phyloP scores from a whole-genome alignment of 768 basidiomycete species.

The Boletus reticulatus region DNA sequence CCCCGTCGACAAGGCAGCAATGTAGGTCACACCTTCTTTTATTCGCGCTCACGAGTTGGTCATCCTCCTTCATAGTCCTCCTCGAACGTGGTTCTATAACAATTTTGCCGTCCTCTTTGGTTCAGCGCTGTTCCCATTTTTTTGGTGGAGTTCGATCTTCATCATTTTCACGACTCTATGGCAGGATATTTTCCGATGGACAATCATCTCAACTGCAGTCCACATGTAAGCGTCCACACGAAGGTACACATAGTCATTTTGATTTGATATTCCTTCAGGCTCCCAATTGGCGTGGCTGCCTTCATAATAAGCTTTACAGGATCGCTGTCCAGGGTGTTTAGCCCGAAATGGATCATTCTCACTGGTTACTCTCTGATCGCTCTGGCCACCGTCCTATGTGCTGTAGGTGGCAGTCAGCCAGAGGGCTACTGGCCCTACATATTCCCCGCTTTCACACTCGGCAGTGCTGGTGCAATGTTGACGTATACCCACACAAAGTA shows the following conservation, averaged over 20 bases:
- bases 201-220: conserved; percentile 36
- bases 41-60: not conserved
- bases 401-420: not conserved
- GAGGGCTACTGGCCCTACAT: not conserved
- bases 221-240: conserved; percentile 33
- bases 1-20: conserved; percentile 39
- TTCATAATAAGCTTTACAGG: conserved; percentile 40
- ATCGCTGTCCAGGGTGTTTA: conserved; percentile 34
- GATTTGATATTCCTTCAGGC: conserved; percentile 21
- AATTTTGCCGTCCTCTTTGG: conserved; percentile 41
- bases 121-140: conserved; percentile 36
- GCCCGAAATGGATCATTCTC: conserved; percentile 46
- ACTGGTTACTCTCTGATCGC: conserved; percentile 38
- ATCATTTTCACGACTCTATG: conserved; percentile 37
- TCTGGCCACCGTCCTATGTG: conserved; percentile 29
- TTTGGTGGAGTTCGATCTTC: conserved; percentile 41
- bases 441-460: not conserved
- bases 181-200: conserved; percentile 43
- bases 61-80: conserved; percentile 30
- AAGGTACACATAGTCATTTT: not conserved
- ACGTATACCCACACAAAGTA: not conserved
- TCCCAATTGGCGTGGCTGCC: conserved; percentile 41
- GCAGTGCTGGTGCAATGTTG: not conserved
- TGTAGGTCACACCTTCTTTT: conserved; percentile 29
- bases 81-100: conserved; percentile 40